Conservation (phyloP, 2,329 filamentous ascomycete genomes). For the Cercospora berteroae region DNA sequence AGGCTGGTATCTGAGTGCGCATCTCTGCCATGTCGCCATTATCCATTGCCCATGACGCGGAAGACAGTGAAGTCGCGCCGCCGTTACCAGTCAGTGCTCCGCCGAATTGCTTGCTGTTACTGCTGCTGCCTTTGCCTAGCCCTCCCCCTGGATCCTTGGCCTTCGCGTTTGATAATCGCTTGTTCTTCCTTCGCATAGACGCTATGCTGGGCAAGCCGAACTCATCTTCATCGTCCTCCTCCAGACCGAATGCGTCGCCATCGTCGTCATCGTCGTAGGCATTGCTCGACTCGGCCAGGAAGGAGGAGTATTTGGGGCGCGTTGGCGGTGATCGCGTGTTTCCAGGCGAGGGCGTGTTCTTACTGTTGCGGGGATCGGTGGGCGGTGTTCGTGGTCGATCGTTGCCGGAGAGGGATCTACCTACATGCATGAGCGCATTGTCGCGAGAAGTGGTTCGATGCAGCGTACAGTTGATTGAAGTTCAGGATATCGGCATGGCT, state of each 20-base stretch:
- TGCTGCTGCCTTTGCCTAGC: conserved; percentile 11
- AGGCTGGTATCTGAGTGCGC: conserved; percentile 69
- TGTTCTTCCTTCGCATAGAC: conserved; percentile 76
- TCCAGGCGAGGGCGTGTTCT: conserved; percentile 53
- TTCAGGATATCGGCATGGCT: conserved; percentile 95
- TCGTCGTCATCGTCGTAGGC: conserved; percentile 71
- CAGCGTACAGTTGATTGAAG: conserved; percentile 70
- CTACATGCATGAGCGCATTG: conserved; percentile 10
- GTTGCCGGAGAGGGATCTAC: conserved; percentile 31
- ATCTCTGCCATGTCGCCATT: conserved; percentile 95
- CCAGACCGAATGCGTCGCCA: conserved; percentile 74
- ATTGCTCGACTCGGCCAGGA: conserved; percentile 76
- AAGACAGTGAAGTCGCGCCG: conserved; percentile 33
- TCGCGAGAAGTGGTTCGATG: not conserved
- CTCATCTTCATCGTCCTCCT: conserved; percentile 82
- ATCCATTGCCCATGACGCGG: conserved; percentile 59
- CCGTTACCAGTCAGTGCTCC: conserved; percentile 14
- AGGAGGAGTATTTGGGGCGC: conserved; percentile 73
- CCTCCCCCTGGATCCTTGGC: conserved; percentile 46
- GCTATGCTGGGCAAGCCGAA: conserved; percentile 91
- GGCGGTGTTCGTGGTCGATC: conserved; percentile 74
- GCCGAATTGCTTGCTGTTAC: conserved; percentile 25
- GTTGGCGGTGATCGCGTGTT: conserved; percentile 56
- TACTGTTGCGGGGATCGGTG: conserved; percentile 57
- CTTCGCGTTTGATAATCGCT: conserved; percentile 46